Evolutionary conservation across 305 asterid genomes (phyloP).

Genomic region (Fraxinus greggii): DNA sequence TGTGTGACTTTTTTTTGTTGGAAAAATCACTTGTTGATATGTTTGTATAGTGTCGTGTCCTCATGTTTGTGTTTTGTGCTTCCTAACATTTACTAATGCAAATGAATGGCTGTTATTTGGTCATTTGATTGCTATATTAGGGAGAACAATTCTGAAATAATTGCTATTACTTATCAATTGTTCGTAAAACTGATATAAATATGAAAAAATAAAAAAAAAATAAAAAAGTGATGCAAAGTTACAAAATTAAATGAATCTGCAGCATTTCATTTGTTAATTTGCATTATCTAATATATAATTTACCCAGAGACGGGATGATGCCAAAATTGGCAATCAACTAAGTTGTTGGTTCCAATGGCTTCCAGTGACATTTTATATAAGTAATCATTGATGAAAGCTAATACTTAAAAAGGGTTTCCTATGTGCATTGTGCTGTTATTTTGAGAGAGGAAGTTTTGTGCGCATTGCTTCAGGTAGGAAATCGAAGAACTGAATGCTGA

Average conservation of each 20-base stretch:
- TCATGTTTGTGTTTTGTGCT: background rate
- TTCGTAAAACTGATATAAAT: background rate
- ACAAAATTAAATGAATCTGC: background rate
- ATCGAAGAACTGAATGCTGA: background rate
- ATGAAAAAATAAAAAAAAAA: background rate
- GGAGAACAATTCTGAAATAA: background rate
- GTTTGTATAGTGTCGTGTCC: background rate
- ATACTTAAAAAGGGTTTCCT: background rate
- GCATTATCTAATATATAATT: background rate
- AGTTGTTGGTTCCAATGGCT: background rate
- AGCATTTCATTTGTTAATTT: background rate
- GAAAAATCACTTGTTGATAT: background rate
- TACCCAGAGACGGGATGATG: background rate
- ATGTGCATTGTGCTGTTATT: background rate
- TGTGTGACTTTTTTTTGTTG: too few relatives aligned
- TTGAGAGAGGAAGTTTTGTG: background rate
- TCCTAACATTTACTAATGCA: background rate
- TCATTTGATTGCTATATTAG: conserved; percentile 1
- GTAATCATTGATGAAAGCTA: background rate
- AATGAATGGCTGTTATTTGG: background rate
- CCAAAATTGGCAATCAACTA: background rate
- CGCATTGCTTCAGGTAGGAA: background rate
- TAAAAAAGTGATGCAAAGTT: background rate
- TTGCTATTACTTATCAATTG: background rate
- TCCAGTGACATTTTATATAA: background rate